Conservation (phyloP, 2,329 filamentous ascomycete species). For the Penicillium frequentans region DNA sequence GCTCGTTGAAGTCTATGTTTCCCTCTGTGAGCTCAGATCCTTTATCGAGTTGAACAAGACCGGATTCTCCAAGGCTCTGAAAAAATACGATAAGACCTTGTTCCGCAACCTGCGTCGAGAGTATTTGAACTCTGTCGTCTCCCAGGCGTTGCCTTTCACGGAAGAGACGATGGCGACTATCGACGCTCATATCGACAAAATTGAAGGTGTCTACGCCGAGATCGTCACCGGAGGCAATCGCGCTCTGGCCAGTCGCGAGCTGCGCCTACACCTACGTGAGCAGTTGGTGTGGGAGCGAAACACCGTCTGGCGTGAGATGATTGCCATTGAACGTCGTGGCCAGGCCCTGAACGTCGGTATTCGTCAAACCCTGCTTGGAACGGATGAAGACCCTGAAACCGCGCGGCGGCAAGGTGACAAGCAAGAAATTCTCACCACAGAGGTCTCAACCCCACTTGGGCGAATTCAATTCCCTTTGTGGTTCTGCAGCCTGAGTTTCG, state of each 20-base stretch:
- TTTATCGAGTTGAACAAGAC: constrained; percentile 96
- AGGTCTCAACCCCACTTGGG: constrained; percentile 77
- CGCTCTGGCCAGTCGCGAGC: constrained; percentile 73
- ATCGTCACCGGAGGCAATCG: constrained; percentile 81
- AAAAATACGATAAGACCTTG: constrained; percentile 97
- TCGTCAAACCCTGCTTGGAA: constrained; percentile 73
- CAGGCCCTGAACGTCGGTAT: constrained; percentile 90
- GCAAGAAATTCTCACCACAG: constrained; percentile 62
- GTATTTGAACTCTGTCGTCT: constrained; percentile 74
- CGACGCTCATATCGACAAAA: constrained; percentile 68
- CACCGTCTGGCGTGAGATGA: constrained; percentile 98
- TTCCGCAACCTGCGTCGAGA: constrained; percentile 74
- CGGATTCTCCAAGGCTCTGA: constrained; percentile 92
- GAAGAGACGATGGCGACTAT: constrained; percentile 69
- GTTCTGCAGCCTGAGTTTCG: constrained; percentile 80
- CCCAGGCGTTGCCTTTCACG: constrained; percentile 78
- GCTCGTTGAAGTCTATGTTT: constrained; percentile 82
- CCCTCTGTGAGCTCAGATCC: constrained; percentile 91
- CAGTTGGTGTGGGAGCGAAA: constrained; percentile 99
- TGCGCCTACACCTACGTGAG: constrained; percentile 87
- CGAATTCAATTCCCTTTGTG: constrained; percentile 74
- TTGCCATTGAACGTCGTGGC: constrained; percentile 91
- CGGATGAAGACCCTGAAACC: constrained; percentile 65
- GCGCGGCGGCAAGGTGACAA: constrained; percentile 84
- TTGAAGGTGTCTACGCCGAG: constrained; percentile 78